Evolutionary conservation across 192 early-diverging fungal species (phyloP), one percentile per base, ranked within the genome.

Genomic region (Coemansia aciculifera): DNA sequence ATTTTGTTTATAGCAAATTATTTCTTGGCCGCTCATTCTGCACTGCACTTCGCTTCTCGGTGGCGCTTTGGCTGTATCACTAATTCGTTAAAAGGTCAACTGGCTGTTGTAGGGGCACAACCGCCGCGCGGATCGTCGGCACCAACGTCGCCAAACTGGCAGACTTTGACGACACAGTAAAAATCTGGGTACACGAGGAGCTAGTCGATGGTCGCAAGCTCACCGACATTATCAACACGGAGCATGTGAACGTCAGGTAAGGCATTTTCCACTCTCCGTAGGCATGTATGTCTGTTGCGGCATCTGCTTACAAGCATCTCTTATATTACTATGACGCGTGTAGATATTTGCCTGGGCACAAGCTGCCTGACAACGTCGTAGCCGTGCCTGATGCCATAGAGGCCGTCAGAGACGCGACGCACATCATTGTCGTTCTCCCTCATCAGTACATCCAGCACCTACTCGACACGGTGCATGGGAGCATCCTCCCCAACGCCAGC

Each of bases 181-280:
- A 88, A 59, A 93, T 95, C 90, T 99, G 95, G 95, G 97, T 99
- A 19, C 95, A 90, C 84, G 95, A 99, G 77, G 97, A 99, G 78
- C 59, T 90, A 36, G 81, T 95, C 42, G 79, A 94, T 51, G 94
- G 92, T 42, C 73, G 89, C 63, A 92, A 92, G 42, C 86, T 99
- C 36, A 93, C 95, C 13, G 92, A 97, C 12, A 90, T 98, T 69
- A 97, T 99, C 84, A 99, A 99, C 87, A 89, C 85, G 21, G 76
- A 86, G 62, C 95, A 98, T 80, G 95, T 94, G 80, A 99, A 97
- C 76, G 89, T 89, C 67, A 92, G 93, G 86, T 81, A 73, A 67
- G 34, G 72, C 40, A 15, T 31, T n/a, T 15, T 24, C 10, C 19
- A 17, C 34, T 36, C n/a, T 15, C 79, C 79, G 23, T 51, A 15